Percentiles rank a stretch among this genome's conserved stretches.
Evolutionary conservation across 768 basidiomycete species (phyloP).

Genomic region (Hygrophoropsis aurantiaca): DNA sequence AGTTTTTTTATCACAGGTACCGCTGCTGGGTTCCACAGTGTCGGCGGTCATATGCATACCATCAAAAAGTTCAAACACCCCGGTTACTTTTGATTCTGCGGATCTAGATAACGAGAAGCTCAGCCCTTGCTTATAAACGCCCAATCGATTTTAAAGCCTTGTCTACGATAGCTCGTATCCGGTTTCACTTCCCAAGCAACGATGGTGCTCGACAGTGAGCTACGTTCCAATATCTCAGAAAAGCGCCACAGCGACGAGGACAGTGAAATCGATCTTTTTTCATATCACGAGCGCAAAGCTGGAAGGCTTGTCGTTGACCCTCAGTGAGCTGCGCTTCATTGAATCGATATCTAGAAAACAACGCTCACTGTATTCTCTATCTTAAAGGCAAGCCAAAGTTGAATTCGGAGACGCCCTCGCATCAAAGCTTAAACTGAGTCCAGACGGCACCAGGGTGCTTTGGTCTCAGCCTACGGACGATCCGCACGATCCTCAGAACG

Average conservation of each 20-base stretch:
- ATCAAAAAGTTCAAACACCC: too few relatives aligned
- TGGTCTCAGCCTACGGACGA: constrained; percentile 47
- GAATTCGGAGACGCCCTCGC: constrained; percentile 44
- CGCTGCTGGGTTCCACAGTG: too few relatives aligned
- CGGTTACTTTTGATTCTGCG: too few relatives aligned
- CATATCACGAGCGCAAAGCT: constrained; percentile 47
- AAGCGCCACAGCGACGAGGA: not conserved
- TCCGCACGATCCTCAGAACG: constrained; percentile 47
- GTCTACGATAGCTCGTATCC: too few relatives aligned
- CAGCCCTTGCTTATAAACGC: too few relatives aligned
- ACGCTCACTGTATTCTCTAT: not conserved
- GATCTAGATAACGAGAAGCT: too few relatives aligned
- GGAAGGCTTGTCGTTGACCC: constrained; percentile 57
- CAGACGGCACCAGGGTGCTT: constrained; percentile 39
- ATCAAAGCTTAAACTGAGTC: constrained; percentile 36
- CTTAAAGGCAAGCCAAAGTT: constrained; percentile 36
- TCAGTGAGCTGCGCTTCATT: constrained; percentile 32
- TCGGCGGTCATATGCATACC: too few relatives aligned
- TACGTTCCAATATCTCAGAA: not conserved
- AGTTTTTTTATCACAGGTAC: too few relatives aligned
- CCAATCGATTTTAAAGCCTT: too few relatives aligned
- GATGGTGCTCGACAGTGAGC: not conserved
- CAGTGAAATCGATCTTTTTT: constrained; percentile 24
- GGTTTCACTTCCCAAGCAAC: not conserved
- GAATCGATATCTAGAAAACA: too few relatives aligned